Conservation (phyloP, 805 yeast species). For the Saccharomyces eubayanus region DNA sequence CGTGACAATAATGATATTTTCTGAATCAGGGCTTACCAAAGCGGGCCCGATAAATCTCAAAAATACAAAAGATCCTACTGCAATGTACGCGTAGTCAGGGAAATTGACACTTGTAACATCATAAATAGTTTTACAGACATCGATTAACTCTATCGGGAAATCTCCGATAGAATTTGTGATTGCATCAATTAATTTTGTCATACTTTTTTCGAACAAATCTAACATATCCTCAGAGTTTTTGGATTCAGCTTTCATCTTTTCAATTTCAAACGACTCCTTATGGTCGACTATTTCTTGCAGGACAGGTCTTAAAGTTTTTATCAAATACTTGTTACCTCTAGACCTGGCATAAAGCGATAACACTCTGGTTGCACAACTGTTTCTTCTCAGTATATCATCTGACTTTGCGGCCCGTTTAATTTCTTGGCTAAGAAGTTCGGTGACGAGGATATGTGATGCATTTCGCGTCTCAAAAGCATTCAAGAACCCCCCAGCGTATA, state of each 20-base stretch:
- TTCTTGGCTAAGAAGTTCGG: slow-evolving; percentile 49
- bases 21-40: slow-evolving; percentile 73
- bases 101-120: slow-evolving; percentile 46
- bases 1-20: slow-evolving; percentile 32
- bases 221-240: slow-evolving; percentile 34
- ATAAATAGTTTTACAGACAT: slow-evolving; percentile 58
- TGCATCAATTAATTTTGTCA: slow-evolving; percentile 46
- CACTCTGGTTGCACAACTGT: slow-evolving; percentile 68
- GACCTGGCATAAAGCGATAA: slow-evolving; percentile 59
- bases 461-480: slow-evolving; percentile 40
- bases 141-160: slow-evolving; percentile 63
- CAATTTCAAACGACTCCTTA: slow-evolving; percentile 54
- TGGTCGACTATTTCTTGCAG: slow-evolving; percentile 43
- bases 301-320: slow-evolving; percentile 44
- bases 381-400: slow-evolving; percentile 66
- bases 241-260: slow-evolving; percentile 35
- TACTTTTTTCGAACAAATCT: slow-evolving; percentile 44
- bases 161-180: slow-evolving; percentile 44
- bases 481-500: slow-evolving; percentile 54
- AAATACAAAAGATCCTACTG: slow-evolving; percentile 80
- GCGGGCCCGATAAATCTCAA: slow-evolving; percentile 78
- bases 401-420: slow-evolving; percentile 49
- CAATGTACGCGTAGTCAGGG: slow-evolving; percentile 53
- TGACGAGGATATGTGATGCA: slow-evolving; percentile 38
- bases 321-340: slow-evolving; percentile 51